Base-by-base conservation (phyloP, 345 rosid genomes). In the Cardamine chenopodiifolia region DNA sequence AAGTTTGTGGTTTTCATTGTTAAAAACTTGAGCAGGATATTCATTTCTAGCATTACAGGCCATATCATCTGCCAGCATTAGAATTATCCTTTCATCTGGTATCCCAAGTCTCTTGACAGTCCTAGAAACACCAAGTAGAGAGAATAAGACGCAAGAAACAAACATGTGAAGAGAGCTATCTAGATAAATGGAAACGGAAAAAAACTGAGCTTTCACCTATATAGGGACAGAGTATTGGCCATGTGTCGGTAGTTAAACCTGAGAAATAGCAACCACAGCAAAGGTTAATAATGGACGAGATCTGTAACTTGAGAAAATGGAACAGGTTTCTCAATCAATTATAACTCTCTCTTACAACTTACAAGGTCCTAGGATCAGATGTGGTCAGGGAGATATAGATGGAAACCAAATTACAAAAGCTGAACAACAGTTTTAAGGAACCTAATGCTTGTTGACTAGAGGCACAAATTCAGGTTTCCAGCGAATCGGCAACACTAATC, bases 61-160 rank as follows among this genome's bases (percentile, higher is more conserved):
- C 98, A 95, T 92, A 73, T 95, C 98, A 92, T 92, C 99, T 5
- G 99, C 97, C 76, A 95, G 86, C 98, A 95, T 92, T 10, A 92
- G 87, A 59, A 95, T 92, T 1, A 92, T 95, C 85, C 98, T 84
- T 80, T 95, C 99, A 73, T 95, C 98, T 20, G 98, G 96, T 66
- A 95, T 92, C 53, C 99, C 99, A 37, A 95, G 84, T 64, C 98
- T 80, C 83, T 95, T 92, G 72, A 95, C 99, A 53, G 97, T 95
- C 86, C 99, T 95, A 82, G 52, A 80, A 71, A 77, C 66, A 71
- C 75, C 77, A 78, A 53, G 58, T 58, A 18, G 42, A 42, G 17
- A 66, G 20, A 39, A 62, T 23, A 71, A 6, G 23, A 62, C 2
- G 23, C 63, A 47, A 76, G 59, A 69, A 34, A 9, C 20, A 45